phyloP scores from a whole-genome alignment of 805 yeast genomes.

The Cyberlindnera japonica region DNA sequence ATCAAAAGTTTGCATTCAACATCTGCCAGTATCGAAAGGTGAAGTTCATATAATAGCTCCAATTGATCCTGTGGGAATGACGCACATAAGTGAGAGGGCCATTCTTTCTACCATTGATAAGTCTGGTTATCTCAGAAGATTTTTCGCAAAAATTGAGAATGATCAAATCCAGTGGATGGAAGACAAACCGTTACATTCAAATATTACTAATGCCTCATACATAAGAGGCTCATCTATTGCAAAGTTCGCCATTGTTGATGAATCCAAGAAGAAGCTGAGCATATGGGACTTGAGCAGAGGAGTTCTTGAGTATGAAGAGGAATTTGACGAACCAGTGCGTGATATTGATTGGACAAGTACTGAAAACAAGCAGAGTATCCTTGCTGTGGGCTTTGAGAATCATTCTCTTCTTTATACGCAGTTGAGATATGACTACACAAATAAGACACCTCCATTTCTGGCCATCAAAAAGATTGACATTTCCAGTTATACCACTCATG shows the following conservation, averaged over 20 bases:
- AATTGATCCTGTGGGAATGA: slow-evolving; percentile 60
- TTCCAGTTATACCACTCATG: slow-evolving; percentile 66
- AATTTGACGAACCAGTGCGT: slow-evolving; percentile 40
- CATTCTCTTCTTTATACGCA: slow-evolving; percentile 72
- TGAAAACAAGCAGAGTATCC: slow-evolving; percentile 58
- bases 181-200: slow-evolving; percentile 50
- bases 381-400: slow-evolving; percentile 73
- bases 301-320: slow-evolving; percentile 57
- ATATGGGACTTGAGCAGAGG: slow-evolving; percentile 79
- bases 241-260: slow-evolving; percentile 72
- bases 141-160: slow-evolving; percentile 36
- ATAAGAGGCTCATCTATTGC: slow-evolving; percentile 74
- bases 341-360: slow-evolving; percentile 91
- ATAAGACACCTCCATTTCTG: slow-evolving; percentile 70
- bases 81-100: slow-evolving; percentile 33
- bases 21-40: slow-evolving; percentile 36
- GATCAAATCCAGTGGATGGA: slow-evolving; percentile 49
- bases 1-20: slow-evolving; percentile 32
- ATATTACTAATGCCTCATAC: slow-evolving; percentile 45
- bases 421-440: slow-evolving; percentile 84
- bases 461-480: slow-evolving; percentile 73
- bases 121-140: slow-evolving; percentile 46
- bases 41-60: slow-evolving; percentile 44
- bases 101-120: slow-evolving; percentile 57
- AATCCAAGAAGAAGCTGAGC: slow-evolving; percentile 44